Evolutionary conservation across 345 rosid genomes (phyloP), one percentile per base, ranked within the genome.

Genomic region (Limnanthes douglasii): DNA sequence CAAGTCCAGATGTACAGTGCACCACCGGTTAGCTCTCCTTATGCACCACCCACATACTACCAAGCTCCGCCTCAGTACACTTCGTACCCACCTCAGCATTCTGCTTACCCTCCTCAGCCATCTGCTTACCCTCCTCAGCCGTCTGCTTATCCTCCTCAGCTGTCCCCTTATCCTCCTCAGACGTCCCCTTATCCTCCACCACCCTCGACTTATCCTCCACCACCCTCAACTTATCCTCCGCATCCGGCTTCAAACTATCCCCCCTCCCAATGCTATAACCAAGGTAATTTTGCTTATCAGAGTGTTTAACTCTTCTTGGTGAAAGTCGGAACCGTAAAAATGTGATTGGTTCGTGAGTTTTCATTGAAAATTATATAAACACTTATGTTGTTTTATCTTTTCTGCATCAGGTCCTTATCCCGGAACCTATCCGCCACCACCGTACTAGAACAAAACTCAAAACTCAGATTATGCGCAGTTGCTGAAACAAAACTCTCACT

Each of bases 361-460:
- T n/a, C n/a, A n/a, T n/a, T n/a, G n/a, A n/a, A n/a, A n/a, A n/a
- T n/a, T n/a, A n/a, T n/a, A n/a, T 33, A 39, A 23, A 9, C 11
- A 14, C 17, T n/a, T n/a, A n/a, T n/a, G n/a, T n/a, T 26, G 30
- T 26, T 26, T 23, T 23, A 12, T 2, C n/a, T 26, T 26, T 14
- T 48, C 11, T 37, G 33, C 20, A 35, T 43, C 62, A 71, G 88
- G 70, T 58, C 73, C 74, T 38, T 72, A 46, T 36, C 69, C 64
- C 8, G 83, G 93, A 33, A 37, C 25, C 12, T 69, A 66, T 57
- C 74, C 84, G 11, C 75, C n/a, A n/a, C n/a, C 61, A 28, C 78
- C 72, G 0, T 70, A 81, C 62, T 77, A 39, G 46, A 51, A 34
- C 34, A n/a, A n/a, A n/a, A n/a, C n/a, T n/a, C n/a, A n/a, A n/a